A percentile compares a stretch with the other conserved stretches of the same genome.
Conservation (phyloP, 768 basidiomycete species). For the Russula griseocarnosa region DNA sequence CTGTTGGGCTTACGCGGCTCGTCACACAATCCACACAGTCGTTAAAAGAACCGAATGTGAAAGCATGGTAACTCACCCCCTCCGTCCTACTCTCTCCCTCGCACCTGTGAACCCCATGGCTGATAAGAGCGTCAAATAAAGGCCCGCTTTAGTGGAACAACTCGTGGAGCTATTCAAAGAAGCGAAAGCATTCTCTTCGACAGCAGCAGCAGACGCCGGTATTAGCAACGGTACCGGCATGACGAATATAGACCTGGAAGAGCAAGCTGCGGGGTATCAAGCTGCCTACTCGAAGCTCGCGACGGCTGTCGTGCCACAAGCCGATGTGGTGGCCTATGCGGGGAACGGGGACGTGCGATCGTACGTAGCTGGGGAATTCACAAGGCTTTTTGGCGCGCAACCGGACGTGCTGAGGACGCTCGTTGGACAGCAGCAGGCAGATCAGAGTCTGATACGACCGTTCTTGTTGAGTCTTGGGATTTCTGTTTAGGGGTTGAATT, state of each 20-base stretch:
- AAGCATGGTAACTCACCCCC: slow-evolving; percentile 51
- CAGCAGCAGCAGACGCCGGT: slow-evolving; percentile 44
- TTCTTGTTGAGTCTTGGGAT: slow-evolving; percentile 36
- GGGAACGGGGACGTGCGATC: slow-evolving; percentile 52
- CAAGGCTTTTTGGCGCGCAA: slow-evolving; percentile 19
- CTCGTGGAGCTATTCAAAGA: slow-evolving; percentile 75
- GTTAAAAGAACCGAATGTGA: slow-evolving; percentile 57
- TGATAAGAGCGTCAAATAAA: slow-evolving; percentile 32
- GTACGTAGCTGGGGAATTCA: slow-evolving; percentile 47
- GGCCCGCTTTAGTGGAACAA: slow-evolving; percentile 66
- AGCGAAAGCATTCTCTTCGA: slow-evolving; percentile 59
- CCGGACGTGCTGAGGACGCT: slow-evolving; percentile 30
- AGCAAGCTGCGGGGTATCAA: slow-evolving; percentile 87
- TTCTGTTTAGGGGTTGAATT: slow-evolving; percentile 31
- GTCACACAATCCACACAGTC: slow-evolving; percentile 71
- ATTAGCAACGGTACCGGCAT: slow-evolving; percentile 54
- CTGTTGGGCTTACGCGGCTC: slow-evolving; percentile 73
- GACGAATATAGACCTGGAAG: slow-evolving; percentile 84
- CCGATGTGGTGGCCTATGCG: slow-evolving; percentile 61
- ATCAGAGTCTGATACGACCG: slow-evolving; percentile 28
- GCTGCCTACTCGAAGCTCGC: slow-evolving; percentile 90
- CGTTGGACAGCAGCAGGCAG: slow-evolving; percentile 27
- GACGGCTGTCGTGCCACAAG: slow-evolving; percentile 58
- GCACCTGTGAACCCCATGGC: background rate
- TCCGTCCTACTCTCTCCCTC: background rate